These are phyloP conservation scores for Hylodesmum podocarpum DNA, from an alignment of 306 rosid species.

Conservation along the genomic window DNA sequence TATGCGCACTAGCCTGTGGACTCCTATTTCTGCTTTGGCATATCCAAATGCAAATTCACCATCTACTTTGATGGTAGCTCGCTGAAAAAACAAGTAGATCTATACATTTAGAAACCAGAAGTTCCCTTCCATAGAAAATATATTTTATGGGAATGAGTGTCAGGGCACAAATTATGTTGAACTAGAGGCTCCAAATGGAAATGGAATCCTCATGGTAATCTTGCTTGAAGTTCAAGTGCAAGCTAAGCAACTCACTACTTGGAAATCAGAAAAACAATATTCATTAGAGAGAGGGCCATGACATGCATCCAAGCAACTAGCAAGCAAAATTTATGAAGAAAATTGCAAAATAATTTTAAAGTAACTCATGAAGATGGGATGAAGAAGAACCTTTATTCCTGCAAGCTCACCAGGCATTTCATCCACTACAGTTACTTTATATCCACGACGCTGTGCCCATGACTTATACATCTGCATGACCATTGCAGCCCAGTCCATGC, in stretches of 20 bases:
- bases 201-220: neutral
- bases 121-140: constrained; percentile 10
- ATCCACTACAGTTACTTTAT: constrained; percentile 74
- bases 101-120: constrained; percentile 31
- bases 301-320: constrained; percentile 25
- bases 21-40: constrained; percentile 98
- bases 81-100: constrained; percentile 51
- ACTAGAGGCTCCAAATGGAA: neutral
- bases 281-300: neutral
- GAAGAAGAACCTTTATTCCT: constrained; percentile 94
- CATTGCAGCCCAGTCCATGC: constrained; percentile 99
- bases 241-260: neutral
- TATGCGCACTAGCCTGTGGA: constrained; percentile 90
- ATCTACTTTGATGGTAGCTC: constrained; percentile 92
- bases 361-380: constrained; percentile 32
- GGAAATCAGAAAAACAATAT: constrained; percentile 3
- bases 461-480: constrained; percentile 90
- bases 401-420: constrained; percentile 97
- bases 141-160: neutral
- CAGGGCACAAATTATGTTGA: neutral
- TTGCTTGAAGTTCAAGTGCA: constrained; percentile 19
- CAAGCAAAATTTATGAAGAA: neutral
- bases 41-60: constrained; percentile 96
- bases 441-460: constrained; percentile 78
- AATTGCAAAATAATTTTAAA: neutral